These are phyloP conservation scores for Microdochium trichocladiopsis DNA, from an alignment of 2,329 filamentous ascomycete genomes.

Conservation along the genomic window DNA sequence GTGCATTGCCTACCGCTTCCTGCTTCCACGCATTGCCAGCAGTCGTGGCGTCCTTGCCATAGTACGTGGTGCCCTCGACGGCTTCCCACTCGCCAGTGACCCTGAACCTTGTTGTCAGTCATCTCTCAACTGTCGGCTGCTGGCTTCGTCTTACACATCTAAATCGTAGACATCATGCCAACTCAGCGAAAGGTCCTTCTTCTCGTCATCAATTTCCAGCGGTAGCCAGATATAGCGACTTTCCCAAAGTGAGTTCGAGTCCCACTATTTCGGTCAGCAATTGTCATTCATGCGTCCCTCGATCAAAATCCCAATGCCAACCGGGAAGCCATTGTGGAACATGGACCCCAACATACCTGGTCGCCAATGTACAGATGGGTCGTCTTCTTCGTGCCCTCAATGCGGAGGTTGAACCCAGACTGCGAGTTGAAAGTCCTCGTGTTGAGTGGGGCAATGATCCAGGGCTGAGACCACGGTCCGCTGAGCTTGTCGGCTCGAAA, in stretches of 20 bases:
- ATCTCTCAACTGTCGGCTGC: neutral
- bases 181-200: constrained; percentile 38
- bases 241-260: constrained; percentile 49
- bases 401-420: constrained; percentile 40
- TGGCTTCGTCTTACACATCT: constrained; percentile 28
- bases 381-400: constrained; percentile 38
- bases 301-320: no score
- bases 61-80: constrained; percentile 40
- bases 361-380: constrained; percentile 45
- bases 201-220: constrained; percentile 41
- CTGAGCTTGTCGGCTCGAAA: constrained; percentile 42
- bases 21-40: constrained; percentile 43
- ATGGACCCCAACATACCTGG: constrained; percentile 14
- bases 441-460: constrained; percentile 41
- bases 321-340: neutral
- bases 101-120: constrained; percentile 17
- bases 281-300: neutral
- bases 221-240: constrained; percentile 51
- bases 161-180: constrained; percentile 53
- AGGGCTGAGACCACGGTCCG: constrained; percentile 48
- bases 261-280: constrained; percentile 27
- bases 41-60: constrained; percentile 33
- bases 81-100: constrained; percentile 35
- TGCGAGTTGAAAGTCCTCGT: constrained; percentile 46
- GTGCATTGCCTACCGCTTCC: constrained; percentile 40